Evolutionary conservation across 306 rosid genomes (phyloP).

Genomic region (Quillaja saponaria): DNA sequence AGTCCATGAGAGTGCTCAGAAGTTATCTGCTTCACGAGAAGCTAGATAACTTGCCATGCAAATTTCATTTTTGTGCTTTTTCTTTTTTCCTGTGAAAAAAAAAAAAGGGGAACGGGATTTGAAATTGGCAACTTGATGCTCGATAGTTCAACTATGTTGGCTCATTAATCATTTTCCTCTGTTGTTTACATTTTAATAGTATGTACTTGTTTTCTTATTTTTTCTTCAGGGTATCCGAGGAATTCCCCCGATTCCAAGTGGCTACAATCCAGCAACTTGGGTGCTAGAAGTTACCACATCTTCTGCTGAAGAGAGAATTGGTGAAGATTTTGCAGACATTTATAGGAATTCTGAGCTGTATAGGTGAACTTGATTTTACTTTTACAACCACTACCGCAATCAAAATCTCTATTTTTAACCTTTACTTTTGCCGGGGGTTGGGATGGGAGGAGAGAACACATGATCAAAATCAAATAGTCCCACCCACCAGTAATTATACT

Average conservation of each 20-base stretch:
- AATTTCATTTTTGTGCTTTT: background rate
- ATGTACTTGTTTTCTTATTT: constrained; percentile 22
- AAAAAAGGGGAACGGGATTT: constrained; percentile 1
- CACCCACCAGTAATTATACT: background rate
- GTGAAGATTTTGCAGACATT: constrained; percentile 57
- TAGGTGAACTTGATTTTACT: constrained; percentile 44
- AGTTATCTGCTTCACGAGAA: background rate
- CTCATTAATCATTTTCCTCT: background rate
- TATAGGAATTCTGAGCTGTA: constrained; percentile 60
- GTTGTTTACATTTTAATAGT: constrained; percentile 10
- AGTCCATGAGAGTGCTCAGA: constrained; percentile 2
- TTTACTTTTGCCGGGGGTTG: background rate
- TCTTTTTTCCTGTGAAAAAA: constrained; percentile 1
- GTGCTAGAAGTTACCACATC: constrained; percentile 87
- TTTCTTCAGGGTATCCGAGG: constrained; percentile 52
- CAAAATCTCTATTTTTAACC: constrained; percentile 6
- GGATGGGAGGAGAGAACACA: constrained; percentile 14
- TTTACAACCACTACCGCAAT: constrained; percentile 10
- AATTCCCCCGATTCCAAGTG: constrained; percentile 55
- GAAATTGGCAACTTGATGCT: background rate
- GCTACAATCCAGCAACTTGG: constrained; percentile 95
- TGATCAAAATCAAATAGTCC: background rate
- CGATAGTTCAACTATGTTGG: background rate
- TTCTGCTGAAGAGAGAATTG: constrained; percentile 61
- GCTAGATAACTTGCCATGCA: background rate